A percentile compares a stretch with the other conserved stretches of the same genome.
Conservation (phyloP, 345 rosid species). For the Noccaea caerulescens region DNA sequence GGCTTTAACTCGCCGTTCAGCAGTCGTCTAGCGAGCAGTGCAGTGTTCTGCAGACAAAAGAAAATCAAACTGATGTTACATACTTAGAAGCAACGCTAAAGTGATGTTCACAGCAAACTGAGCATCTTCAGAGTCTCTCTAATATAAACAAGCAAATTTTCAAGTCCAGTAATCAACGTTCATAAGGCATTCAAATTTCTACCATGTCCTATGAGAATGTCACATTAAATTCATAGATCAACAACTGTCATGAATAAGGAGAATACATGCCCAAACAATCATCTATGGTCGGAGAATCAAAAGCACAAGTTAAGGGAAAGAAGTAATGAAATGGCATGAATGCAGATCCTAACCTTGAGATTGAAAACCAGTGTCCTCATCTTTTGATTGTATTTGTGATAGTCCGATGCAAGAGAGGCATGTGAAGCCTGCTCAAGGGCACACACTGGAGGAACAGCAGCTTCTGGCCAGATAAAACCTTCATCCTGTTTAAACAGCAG, state of each 20-base stretch:
- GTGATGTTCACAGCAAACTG: background rate
- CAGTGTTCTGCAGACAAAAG: slow-evolving; percentile 52
- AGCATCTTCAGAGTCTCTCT: slow-evolving; percentile 8
- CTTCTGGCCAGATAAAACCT: slow-evolving; percentile 83
- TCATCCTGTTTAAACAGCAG: slow-evolving; percentile 50
- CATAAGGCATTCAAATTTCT: slow-evolving; percentile 12
- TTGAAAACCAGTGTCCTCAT: slow-evolving; percentile 81
- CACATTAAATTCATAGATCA: slow-evolving; percentile 14
- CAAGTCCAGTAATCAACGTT: slow-evolving; percentile 11
- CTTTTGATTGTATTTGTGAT: slow-evolving; percentile 88
- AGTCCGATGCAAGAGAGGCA: slow-evolving; percentile 70
- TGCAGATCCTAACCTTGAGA: slow-evolving; percentile 67
- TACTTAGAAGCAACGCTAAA: background rate
- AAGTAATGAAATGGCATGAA: slow-evolving; percentile 19
- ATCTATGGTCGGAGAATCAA: background rate
- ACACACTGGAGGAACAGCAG: slow-evolving; percentile 71
- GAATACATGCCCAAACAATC: slow-evolving; percentile 8
- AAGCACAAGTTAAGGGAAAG: background rate
- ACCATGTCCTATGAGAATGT: slow-evolving; percentile 7
- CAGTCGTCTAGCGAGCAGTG: slow-evolving; percentile 69
- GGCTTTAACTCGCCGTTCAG: slow-evolving; percentile 85
- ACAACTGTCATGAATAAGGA: slow-evolving; percentile 11
- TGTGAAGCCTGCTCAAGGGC: slow-evolving; percentile 89
- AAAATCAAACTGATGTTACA: background rate
- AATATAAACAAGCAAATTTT: slow-evolving; percentile 3